Evolutionary conservation across 768 basidiomycete genomes (phyloP).

Genomic region (Kwoniella pini): DNA sequence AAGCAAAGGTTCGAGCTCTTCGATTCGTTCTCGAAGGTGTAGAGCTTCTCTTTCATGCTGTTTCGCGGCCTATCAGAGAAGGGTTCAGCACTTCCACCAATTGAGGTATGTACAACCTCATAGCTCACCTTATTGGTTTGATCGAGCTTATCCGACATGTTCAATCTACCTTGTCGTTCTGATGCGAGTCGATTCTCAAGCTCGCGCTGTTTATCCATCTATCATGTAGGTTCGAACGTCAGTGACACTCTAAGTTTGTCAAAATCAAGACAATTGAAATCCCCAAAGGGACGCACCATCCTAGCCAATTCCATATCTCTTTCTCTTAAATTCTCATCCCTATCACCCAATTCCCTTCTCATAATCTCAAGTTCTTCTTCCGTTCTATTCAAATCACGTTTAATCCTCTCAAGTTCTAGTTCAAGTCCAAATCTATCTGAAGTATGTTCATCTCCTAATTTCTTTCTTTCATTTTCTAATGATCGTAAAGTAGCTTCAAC

Average conservation of each 20-base stretch:
- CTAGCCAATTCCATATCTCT: slow-evolving; percentile 73
- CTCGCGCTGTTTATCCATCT: slow-evolving; percentile 77
- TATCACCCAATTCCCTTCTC: slow-evolving; percentile 67
- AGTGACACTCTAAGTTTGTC: neutral
- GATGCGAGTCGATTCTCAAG: slow-evolving; percentile 74
- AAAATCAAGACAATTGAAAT: neutral
- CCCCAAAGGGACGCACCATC: slow-evolving; percentile 55
- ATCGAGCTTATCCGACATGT: slow-evolving; percentile 88
- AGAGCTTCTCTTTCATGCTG: slow-evolving; percentile 69
- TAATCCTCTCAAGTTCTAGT: slow-evolving; percentile 81
- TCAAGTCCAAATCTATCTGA: slow-evolving; percentile 82
- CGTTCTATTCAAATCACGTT: slow-evolving; percentile 75
- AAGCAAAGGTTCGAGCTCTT: slow-evolving; percentile 75
- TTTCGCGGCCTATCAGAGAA: slow-evolving; percentile 60
- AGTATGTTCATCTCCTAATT: slow-evolving; percentile 78
- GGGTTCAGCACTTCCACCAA: no score
- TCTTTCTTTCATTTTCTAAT: slow-evolving; percentile 73
- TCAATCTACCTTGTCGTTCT: slow-evolving; percentile 83
- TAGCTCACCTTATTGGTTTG: slow-evolving; percentile 59
- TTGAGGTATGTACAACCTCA: no score
- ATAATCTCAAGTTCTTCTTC: slow-evolving; percentile 76
- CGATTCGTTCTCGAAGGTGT: slow-evolving; percentile 63
- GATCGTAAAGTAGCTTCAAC: slow-evolving; percentile 72
- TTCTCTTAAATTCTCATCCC: slow-evolving; percentile 67
- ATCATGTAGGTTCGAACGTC: no score